Evolutionary conservation across 2,329 filamentous ascomycete species (phyloP), one percentile per base, ranked within the genome.

Genomic region (Verticillium klebahnii): DNA sequence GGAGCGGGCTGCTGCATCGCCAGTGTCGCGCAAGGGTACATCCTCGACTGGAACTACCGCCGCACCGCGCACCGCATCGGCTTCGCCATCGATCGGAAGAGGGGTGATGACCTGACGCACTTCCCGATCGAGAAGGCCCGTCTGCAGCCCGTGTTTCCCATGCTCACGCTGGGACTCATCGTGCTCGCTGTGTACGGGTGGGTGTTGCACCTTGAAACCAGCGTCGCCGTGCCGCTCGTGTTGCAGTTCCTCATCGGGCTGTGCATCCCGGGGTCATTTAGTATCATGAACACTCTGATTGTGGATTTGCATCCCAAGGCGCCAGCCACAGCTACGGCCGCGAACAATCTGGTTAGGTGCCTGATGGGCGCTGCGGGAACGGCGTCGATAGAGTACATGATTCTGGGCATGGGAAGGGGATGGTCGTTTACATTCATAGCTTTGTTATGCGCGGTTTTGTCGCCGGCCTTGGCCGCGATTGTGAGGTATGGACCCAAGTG

Each of bases 11-110:
- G 80, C 62, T 80, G 77, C 45, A 62, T 78, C 11, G 78, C 82
- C 1, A 78, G 81, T 14, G 67, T 85, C 31, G 70, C 72, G n/a
- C 83, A 85, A 64, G 89, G 91, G 5, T 80, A 81, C 65, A 69
- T 85, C 6, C 75, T 84, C 57, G 83, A 86, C 72, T 87, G 85
- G 80, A 93, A 93, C 72, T 96, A 91, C 72, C 81, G 86, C 7
- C 84, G 89, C 45, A 82, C 87, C 56, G 89, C 90, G 1, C 80
- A 77, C 57, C 80, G 81, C 36, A 77, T 88, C 17, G 86, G 86
- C 6, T 78, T 92, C 62, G 75, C 78, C 2, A 83, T 92, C 65
- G 83, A 85, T 64, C 81, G 78, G 62, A 86, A 84, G 65, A 84
- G 85, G 11, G 81, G 82, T 23, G 78, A 81, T 63, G 78, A 85